phyloP scores from a whole-genome alignment of 441 rosid genomes.

The Breynia disticha region DNA sequence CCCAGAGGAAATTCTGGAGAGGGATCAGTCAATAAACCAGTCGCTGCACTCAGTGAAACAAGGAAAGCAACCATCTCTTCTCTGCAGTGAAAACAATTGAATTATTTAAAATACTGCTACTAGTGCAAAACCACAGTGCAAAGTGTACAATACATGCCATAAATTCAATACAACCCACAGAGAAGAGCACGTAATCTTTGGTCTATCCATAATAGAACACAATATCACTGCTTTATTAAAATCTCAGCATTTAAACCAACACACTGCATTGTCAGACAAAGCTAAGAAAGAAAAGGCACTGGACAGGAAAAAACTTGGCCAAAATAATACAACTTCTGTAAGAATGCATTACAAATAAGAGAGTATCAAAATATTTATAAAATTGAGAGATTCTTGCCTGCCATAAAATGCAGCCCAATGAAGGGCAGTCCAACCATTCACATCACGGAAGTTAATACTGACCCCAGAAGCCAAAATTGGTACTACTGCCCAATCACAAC shows the following conservation, averaged over 20 bases:
- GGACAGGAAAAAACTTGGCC: neutral
- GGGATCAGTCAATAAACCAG: slow-evolving; percentile 82
- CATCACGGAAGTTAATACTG: slow-evolving; percentile 78
- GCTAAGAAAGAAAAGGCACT: too few species aligned
- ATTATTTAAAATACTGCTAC: slow-evolving; percentile 1
- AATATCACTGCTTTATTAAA: neutral
- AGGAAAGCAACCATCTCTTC: slow-evolving; percentile 75
- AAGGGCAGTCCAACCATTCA: slow-evolving; percentile 95
- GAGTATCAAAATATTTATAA: neutral
- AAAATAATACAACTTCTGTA: neutral
- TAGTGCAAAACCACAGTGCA: too few species aligned
- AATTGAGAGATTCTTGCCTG: slow-evolving; percentile 34
- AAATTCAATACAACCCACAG: neutral
- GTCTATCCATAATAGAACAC: neutral
- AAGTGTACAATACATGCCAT: neutral
- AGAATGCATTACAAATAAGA: neutral
- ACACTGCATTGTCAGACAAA: too few species aligned
- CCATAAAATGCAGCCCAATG: slow-evolving; percentile 97
- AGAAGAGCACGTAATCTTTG: neutral
- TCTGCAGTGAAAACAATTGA: slow-evolving; percentile 29
- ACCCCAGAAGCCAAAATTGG: slow-evolving; percentile 76
- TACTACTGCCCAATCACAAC: slow-evolving; percentile 86
- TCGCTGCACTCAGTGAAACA: slow-evolving; percentile 66
- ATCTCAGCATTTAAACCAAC: neutral
- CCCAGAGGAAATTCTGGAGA: slow-evolving; percentile 58